These are phyloP conservation scores for Phylloporus scabripes DNA, from an alignment of 768 basidiomycete genomes.

Conservation along the genomic window DNA sequence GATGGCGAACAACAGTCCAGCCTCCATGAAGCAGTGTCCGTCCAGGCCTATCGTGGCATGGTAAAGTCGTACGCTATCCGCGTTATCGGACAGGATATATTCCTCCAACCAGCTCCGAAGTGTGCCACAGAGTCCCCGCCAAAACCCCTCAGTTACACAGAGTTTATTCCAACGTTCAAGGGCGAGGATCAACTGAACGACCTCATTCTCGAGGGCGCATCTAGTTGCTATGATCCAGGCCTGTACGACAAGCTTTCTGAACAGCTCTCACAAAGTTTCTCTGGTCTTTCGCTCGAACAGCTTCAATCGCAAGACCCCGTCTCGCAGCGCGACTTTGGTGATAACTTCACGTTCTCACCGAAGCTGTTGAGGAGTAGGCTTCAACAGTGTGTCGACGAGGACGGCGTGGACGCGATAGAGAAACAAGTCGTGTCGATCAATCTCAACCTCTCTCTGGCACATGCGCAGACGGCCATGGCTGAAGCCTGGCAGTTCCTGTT, in stretches of 20 bases:
- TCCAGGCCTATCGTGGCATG: constrained; percentile 62
- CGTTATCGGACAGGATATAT: constrained; percentile 71
- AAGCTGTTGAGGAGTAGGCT: constrained; percentile 56
- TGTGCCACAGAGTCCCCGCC: constrained; percentile 30
- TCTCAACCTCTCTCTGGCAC: constrained; percentile 79
- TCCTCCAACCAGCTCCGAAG: constrained; percentile 46
- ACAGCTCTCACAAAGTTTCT: constrained; percentile 46
- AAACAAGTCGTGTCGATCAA: constrained; percentile 69
- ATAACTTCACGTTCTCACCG: constrained; percentile 69
- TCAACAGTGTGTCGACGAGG: constrained; percentile 35
- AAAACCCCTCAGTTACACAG: constrained; percentile 57
- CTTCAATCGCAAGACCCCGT: constrained; percentile 57
- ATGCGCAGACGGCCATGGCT: constrained; percentile 68
- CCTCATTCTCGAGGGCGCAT: constrained; percentile 60
- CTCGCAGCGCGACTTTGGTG: constrained; percentile 72
- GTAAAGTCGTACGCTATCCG: constrained; percentile 72
- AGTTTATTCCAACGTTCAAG: constrained; percentile 53
- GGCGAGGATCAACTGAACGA: constrained; percentile 61
- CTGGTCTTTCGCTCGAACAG: constrained; percentile 58
- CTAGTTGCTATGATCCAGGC: constrained; percentile 65
- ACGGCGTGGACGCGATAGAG: constrained; percentile 46
- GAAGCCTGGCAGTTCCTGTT: constrained; percentile 77
- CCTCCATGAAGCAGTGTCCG: constrained; percentile 55
- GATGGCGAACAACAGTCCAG: constrained; percentile 41
- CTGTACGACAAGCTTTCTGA: constrained; percentile 60